phyloP scores from a whole-genome alignment of 106 monocot genomes.

The Apostasia ramifera region DNA sequence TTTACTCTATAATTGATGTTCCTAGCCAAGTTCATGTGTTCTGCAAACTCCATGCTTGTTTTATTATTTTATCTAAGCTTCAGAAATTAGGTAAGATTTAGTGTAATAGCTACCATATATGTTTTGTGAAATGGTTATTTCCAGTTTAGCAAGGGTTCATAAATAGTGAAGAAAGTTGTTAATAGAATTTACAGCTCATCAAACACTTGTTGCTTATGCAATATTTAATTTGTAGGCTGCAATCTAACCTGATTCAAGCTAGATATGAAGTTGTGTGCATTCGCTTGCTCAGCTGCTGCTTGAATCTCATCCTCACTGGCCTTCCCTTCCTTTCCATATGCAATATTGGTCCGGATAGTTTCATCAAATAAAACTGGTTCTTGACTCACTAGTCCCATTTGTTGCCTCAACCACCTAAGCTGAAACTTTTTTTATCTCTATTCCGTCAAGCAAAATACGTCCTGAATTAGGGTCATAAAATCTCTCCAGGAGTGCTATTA shows the following conservation, averaged over 20 bases:
- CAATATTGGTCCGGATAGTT: conserved; percentile 16
- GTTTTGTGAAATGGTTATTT: no score
- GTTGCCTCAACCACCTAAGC: conserved; percentile 14
- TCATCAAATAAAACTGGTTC: conserved; percentile 15
- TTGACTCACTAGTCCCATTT: conserved; percentile 21
- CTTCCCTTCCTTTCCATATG: conserved; percentile 16
- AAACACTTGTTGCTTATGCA: no score
- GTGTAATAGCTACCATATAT: no score
- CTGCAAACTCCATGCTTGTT: no score
- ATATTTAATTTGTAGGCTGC: no score
- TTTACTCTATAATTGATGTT: no score
- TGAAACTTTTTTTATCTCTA: conserved; percentile 10
- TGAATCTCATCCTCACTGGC: conserved; percentile 13
- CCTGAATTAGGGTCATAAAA: conserved; percentile 20
- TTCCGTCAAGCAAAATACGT: conserved; percentile 11
- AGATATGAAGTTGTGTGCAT: conserved; percentile 20
- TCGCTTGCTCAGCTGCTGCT: conserved; percentile 14
- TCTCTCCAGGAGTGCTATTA: conserved; percentile 11
- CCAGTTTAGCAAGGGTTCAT: neutral
- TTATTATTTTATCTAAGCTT: no score
- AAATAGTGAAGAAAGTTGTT: neutral
- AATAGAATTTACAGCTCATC: no score
- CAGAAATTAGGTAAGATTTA: no score
- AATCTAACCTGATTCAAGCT: conserved; percentile 19
- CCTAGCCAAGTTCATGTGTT: no score